A percentile compares a stretch with the other conserved stretches of the same genome.
These are phyloP conservation scores for Aspergillus sergii DNA, from an alignment of 2,329 filamentous ascomycete species.

Conservation along the genomic window DNA sequence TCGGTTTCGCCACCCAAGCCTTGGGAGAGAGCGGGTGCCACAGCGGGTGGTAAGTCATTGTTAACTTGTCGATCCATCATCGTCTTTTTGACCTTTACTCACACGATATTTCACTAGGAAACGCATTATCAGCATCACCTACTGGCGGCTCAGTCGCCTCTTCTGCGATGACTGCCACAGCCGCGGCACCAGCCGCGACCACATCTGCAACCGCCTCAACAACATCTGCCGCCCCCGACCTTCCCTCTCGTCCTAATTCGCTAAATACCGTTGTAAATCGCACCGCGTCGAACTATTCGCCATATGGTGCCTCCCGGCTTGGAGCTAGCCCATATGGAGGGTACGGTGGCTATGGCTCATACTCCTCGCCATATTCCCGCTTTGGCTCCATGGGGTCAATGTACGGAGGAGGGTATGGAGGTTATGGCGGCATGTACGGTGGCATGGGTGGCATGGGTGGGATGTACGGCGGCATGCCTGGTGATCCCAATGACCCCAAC, in stretches of 20 bases:
- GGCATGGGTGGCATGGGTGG: conserved; percentile 51
- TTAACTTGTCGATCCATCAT: conserved; percentile 11
- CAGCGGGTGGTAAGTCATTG: conserved; percentile 54
- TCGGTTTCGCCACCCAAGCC: conserved; percentile 88
- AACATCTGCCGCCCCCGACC: conserved; percentile 57
- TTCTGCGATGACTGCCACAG: conserved; percentile 39
- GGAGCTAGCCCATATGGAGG: conserved; percentile 54
- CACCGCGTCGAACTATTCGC: conserved; percentile 81
- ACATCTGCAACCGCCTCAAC: conserved; percentile 40
- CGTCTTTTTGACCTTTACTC: conserved; percentile 7
- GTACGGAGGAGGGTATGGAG: conserved; percentile 41
- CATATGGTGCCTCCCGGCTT: conserved; percentile 59
- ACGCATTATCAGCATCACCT: conserved; percentile 29
- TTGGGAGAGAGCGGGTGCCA: conserved; percentile 80
- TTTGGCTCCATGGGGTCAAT: conserved; percentile 52
- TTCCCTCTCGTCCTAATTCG: conserved; percentile 80
- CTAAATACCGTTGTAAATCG: conserved; percentile 81
- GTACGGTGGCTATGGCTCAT: conserved; percentile 54
- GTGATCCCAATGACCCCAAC: conserved; percentile 82
- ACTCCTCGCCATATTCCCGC: conserved; percentile 60
- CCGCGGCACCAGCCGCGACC: conserved; percentile 43
- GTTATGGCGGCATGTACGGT: conserved; percentile 51
- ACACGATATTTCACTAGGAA: conserved; percentile 21
- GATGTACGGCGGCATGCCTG: conserved; percentile 52
- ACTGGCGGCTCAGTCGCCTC: conserved; percentile 27